Percentiles rank a stretch among this genome's conserved stretches.
These are phyloP conservation scores for Lodderomyces margitis DNA, from an alignment of 1,139 yeast species.

Conservation along the genomic window DNA sequence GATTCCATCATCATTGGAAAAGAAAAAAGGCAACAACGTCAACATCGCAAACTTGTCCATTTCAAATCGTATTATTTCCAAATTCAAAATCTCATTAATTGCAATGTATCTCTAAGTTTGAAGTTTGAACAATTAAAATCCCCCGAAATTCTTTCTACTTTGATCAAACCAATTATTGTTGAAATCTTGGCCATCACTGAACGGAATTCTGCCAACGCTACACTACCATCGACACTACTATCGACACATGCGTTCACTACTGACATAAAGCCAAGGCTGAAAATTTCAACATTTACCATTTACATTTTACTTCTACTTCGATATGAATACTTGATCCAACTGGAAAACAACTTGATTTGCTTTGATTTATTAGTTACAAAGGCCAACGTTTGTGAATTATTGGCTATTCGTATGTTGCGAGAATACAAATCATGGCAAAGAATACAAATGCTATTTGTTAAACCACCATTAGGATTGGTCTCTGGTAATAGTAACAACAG, in stretches of 20 bases:
- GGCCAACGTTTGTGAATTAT: conserved; percentile 54
- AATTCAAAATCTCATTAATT: conserved; percentile 36
- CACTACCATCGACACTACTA: neutral
- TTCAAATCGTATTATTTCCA: conserved; percentile 41
- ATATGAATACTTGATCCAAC: conserved; percentile 49
- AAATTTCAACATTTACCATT: conserved; percentile 26
- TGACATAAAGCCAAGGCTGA: conserved; percentile 13
- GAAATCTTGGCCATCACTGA: conserved; percentile 20
- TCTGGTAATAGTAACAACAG: neutral
- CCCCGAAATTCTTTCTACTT: conserved; percentile 51
- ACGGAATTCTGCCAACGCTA: too few species aligned
- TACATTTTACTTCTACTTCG: conserved; percentile 36
- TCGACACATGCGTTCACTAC: neutral
- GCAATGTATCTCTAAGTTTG: conserved; percentile 45
- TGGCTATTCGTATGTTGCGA: conserved; percentile 51
- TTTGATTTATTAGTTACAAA: conserved; percentile 51
- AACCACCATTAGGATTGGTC: conserved; percentile 24
- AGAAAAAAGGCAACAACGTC: too few species aligned
- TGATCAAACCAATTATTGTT: conserved; percentile 49
- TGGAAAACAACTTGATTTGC: conserved; percentile 46
- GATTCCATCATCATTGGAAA: neutral
- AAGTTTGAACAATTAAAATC: conserved; percentile 56
- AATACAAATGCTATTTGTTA: conserved; percentile 42
- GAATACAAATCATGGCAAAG: conserved; percentile 48
- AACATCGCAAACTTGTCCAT: conserved; percentile 17